Evolutionary conservation across 768 basidiomycete species (phyloP), one percentile per base, ranked within the genome.

Genomic region (Russula lepida): DNA sequence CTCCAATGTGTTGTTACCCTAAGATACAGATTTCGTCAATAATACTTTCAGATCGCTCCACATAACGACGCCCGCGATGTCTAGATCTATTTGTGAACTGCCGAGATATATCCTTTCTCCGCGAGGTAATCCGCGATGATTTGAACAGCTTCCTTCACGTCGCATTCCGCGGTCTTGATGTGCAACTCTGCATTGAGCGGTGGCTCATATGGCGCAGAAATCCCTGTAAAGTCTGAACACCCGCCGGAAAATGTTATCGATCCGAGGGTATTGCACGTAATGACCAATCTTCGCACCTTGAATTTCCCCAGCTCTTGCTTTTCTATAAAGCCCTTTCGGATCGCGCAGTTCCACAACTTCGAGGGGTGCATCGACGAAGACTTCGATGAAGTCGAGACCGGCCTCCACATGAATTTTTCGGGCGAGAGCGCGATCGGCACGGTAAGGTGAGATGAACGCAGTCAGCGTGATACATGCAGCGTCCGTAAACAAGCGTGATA

Each of bases 391-490:
- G 41, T 85, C 83, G 46, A 98, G 74, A 19, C 79, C 78, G 2
- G 83, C 78, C 53, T 83, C 78, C 51, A 83, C 79, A 73, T 99
- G 95, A 30, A 98, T 79, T 60, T 85, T 77, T 47, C 97, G 84
- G 23, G 91, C 97, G 50, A 86, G 71, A 13, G 82, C 79, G 35
- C 97, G 85, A 77, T 99, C 95, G 15, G 84, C 81, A 52, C 83
- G 79, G 75, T 98, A 98, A n/a, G 97, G 97, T 1, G 97, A 98
- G 74, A 99, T 99, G 77, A 99, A 99, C 13, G 97, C 95, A 19
- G 97, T 95, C 71, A 98, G 79, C 19, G 89, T 79, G 66, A 97
- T 80, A 67, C 88, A 89, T 33, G 83, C 86, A 3, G 94, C 82
- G 69, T 95, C 90, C 21, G 94, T 84, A 73, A 99, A 97, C 44